phyloP scores from a whole-genome alignment of 2,329 filamentous ascomycete genomes.

The Colletotrichum lupini region DNA sequence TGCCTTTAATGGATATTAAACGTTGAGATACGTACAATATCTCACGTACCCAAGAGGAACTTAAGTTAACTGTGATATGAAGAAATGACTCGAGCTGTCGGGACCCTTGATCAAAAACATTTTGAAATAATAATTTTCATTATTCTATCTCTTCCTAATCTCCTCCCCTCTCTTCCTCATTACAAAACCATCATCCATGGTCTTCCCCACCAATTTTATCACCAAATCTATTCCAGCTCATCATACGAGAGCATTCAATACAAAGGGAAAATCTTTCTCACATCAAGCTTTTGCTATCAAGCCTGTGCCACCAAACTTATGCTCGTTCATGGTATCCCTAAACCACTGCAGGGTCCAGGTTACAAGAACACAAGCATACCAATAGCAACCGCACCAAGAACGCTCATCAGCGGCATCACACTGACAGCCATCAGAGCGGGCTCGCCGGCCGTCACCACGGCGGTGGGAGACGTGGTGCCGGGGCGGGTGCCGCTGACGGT shows the following conservation, averaged over 20 bases:
- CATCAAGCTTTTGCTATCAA: too few relatives aligned
- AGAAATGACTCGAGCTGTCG: too few relatives aligned
- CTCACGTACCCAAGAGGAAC: too few relatives aligned
- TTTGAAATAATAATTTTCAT: too few relatives aligned
- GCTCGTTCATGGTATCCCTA: too few relatives aligned
- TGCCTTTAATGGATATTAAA: too few relatives aligned
- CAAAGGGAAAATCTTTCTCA: neutral
- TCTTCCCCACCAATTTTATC: neutral
- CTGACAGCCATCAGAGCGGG: neutral
- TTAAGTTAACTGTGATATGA: too few relatives aligned
- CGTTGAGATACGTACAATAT: too few relatives aligned
- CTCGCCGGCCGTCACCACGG: neutral
- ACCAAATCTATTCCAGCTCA: neutral
- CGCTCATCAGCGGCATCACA: constrained; percentile 5
- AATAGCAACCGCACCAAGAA: constrained; percentile 14
- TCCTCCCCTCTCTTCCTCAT: neutral
- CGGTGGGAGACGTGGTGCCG: neutral
- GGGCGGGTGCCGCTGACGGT: neutral
- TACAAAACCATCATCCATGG: neutral
- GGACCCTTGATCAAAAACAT: too few relatives aligned
- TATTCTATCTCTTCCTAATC: too few relatives aligned
- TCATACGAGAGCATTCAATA: neutral
- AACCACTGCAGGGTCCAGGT: neutral
- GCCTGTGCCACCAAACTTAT: too few relatives aligned
- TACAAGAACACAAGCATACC: constrained; percentile 20